Evolutionary conservation across 176 grass and related monocot species (phyloP), one percentile per base, ranked within the genome.

Genomic region (Bromus sterilis): DNA sequence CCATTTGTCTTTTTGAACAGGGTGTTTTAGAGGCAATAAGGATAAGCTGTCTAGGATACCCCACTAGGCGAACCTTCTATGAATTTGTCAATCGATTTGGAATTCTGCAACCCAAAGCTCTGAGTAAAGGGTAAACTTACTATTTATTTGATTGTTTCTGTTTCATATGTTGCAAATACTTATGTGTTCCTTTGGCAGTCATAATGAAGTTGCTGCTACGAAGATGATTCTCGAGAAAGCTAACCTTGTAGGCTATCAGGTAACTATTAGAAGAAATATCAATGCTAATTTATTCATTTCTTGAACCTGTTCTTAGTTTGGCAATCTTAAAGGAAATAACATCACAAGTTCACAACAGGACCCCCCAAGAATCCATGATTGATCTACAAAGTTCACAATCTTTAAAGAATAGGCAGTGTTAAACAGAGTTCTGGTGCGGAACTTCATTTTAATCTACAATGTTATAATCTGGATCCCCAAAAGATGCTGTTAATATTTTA

Each of bases 21-120:
- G 95, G 92, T 84, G 95, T 98, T 64, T 85, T 98, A 71, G 95
- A 98, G 80, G 92, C 95, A 65, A 98, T 98, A 85, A 88, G 92
- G 79, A 94, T 98, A 85, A 98, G 95, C 60, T 95, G 95, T 86
- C 66, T 91, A 66, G 95, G 95, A 75, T 98, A 86, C 75, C 92
- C 95, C 66, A 98, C 95, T 33, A 91, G 95, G 31, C 87, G 90
- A 12, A 82, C 86, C 72, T 98, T 98, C 63, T 91, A 80, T 82
- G 95, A 98, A 82, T 98, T 98, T 74, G 78, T 95, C 43, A 91
- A 93, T 78, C 95, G 92, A 56, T 98, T 98, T 86, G 95, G 90
- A 69, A 90, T 95, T 80, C 72, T 98, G 51, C 86, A 86, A 39
- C 82, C 92, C 25, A 90, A 93, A 85, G 62, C 86, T 77, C 70